These are phyloP conservation scores for Phanerodontia chrysosporium DNA, from an alignment of 768 basidiomycete species.

Conservation along the genomic window DNA sequence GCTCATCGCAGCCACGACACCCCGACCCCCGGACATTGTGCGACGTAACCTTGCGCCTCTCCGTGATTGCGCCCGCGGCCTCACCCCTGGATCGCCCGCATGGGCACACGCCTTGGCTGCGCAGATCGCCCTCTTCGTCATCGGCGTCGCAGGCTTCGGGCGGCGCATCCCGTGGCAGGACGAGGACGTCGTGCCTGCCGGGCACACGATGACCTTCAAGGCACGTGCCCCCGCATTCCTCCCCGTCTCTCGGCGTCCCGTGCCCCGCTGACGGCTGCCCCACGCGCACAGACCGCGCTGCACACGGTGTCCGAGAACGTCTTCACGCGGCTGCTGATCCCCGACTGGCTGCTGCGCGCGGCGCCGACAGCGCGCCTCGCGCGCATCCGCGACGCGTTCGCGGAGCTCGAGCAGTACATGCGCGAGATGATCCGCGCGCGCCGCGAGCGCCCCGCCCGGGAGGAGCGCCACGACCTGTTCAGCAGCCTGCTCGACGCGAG, in stretches of 20 bases:
- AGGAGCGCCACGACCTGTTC: constrained; percentile 47
- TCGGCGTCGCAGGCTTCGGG: constrained; percentile 56
- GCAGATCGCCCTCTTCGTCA: constrained; percentile 55
- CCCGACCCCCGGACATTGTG: background rate
- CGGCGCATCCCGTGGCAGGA: constrained; percentile 46
- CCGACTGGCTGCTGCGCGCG: constrained; percentile 21
- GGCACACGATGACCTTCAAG: constrained; percentile 35
- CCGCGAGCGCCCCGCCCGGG: constrained; percentile 25
- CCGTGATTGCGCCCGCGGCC: background rate
- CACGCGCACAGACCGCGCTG: constrained; percentile 20
- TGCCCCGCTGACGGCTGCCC: background rate
- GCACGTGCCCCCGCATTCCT: constrained; percentile 5
- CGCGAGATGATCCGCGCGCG: constrained; percentile 49
- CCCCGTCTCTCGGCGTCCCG: background rate
- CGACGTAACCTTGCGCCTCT: background rate
- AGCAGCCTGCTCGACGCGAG: constrained; percentile 49
- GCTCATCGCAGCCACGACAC: background rate
- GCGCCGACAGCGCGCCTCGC: constrained; percentile 20
- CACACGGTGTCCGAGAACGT: constrained; percentile 26
- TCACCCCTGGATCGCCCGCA: background rate
- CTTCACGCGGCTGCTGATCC: constrained; percentile 22
- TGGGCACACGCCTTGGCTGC: background rate
- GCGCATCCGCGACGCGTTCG: constrained; percentile 19
- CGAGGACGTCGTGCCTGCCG: constrained; percentile 34
- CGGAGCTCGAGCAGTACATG: constrained; percentile 25